Conservation (phyloP, 2,329 filamentous ascomycete genomes). For the Fusarium begoniae region DNA sequence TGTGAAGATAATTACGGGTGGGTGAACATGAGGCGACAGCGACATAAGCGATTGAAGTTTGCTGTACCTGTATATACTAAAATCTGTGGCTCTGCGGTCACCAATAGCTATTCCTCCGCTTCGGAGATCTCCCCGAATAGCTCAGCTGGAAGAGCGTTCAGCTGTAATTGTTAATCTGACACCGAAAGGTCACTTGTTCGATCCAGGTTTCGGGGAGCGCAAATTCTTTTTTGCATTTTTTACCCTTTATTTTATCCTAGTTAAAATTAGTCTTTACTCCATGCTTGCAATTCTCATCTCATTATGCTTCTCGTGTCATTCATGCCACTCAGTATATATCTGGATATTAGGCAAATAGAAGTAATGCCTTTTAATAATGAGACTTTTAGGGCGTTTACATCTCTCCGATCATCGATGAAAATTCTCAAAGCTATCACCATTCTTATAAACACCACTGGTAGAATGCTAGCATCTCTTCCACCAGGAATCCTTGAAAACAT, state of each 20-base stretch:
- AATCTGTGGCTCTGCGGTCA: fast-evolving
- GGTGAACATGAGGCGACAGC: fast-evolving
- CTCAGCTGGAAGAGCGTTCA: conserved; percentile 45
- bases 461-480: too few relatives aligned
- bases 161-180: conserved; percentile 33
- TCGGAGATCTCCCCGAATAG: conserved; percentile 29
- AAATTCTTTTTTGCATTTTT: not conserved
- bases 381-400: too few relatives aligned
- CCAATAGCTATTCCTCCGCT: conserved; percentile 27
- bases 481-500: not conserved
- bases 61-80: fast-evolving
- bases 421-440: too few relatives aligned
- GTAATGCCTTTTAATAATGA: fast-evolving
- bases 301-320: not conserved
- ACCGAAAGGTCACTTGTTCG: conserved; percentile 44
- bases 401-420: too few relatives aligned
- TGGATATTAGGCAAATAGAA: not conserved
- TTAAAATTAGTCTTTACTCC: too few relatives aligned
- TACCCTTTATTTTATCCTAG: too few relatives aligned
- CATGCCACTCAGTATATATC: not conserved
- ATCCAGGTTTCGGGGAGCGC: conserved; percentile 38
- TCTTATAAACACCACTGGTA: too few relatives aligned
- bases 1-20: fast-evolving
- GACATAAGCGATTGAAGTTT: fast-evolving
- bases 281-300: too few relatives aligned